Evolutionary conservation across 2,329 filamentous ascomycete species (phyloP).

Genomic region (Diaporthe caulivora): DNA sequence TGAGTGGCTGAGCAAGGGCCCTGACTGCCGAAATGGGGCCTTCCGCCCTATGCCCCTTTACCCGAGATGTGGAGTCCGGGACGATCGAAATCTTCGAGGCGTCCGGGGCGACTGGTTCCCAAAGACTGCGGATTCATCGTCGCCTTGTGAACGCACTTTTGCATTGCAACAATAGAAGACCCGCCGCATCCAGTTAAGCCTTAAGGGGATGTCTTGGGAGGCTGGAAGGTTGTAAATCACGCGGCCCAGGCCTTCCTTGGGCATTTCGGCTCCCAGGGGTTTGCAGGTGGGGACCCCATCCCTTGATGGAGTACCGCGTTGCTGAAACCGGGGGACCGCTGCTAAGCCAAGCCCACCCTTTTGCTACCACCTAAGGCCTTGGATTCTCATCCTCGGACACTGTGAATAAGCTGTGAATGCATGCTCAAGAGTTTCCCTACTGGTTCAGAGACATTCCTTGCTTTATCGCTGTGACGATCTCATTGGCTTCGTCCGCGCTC

Average conservation of each 20-base stretch:
- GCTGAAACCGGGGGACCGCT: constrained; percentile 25
- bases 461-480: constrained; percentile 83
- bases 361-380: neutral
- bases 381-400: neutral
- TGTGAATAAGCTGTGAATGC: neutral
- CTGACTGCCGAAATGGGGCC: constrained; percentile 30
- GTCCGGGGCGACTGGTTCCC: constrained; percentile 2
- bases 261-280: constrained; percentile 24
- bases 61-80: constrained; percentile 26
- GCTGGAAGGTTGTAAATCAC: constrained; percentile 13
- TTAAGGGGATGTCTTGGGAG: constrained; percentile 23
- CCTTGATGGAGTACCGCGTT: constrained; percentile 1
- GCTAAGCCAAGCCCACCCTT: constrained; percentile 17
- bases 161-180: constrained; percentile 15
- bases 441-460: constrained; percentile 78
- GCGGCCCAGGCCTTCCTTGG: constrained; percentile 7
- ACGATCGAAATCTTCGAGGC: constrained; percentile 20
- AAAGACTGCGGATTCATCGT: neutral
- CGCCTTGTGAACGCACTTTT: constrained; percentile 9
- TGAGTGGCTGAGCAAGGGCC: constrained; percentile 31
- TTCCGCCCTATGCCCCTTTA: constrained; percentile 27
- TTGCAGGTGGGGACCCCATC: constrained; percentile 16
- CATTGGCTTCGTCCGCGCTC: constrained; percentile 77
- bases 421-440: constrained; percentile 47
- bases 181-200: constrained; percentile 22